Base-by-base conservation (phyloP, 129 eudicot species). In the Calendula officinalis region DNA sequence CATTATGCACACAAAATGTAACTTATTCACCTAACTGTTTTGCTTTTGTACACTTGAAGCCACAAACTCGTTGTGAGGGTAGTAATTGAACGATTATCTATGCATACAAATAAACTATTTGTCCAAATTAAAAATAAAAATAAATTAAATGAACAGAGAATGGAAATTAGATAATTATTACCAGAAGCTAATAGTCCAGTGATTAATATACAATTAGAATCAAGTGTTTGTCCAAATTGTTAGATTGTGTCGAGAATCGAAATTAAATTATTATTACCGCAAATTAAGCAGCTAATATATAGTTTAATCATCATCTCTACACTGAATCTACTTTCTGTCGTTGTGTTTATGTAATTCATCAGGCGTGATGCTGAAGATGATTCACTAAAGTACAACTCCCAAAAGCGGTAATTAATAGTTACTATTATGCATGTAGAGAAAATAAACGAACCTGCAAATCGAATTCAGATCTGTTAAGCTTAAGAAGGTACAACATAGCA, bases 401-500 rank as follows among this genome's bases (percentile, higher is more conserved):
- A 8, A 48, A 56, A 56, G 37, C 6, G 1, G 2, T 61, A 8
- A 36, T 1, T n/a, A 45, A 0, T 30, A 60, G 8, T 2, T 5
- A 35, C 15, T 48, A 6, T 30, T 54, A 41, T 15, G 45, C 42
- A 68, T 47, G 53, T 32, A 27, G 8, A 13, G 12, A 13, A 2
- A 58, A 39, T n/a, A 58, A 41, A 22, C 11, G 44, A 47, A 88
- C 96, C 94, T 89, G 84, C 48, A 85, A 73, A 66, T 85, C 79
- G 48, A 85, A 80, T 60, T 69, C 70, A 5, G 90, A 85, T 35
- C 57, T 68, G 34, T 85, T 76, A 34, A 80, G 94, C 81, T 89
- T 89, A 67, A 89, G 62, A 35, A 89, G 84, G 66, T 89, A 89
- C 37, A 89, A 64, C 12, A 82, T 76, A 37, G 85, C 87, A 30